Evolutionary conservation across 2,329 filamentous ascomycete genomes (phyloP).

Genomic region (Ambrosiella beaveri): DNA sequence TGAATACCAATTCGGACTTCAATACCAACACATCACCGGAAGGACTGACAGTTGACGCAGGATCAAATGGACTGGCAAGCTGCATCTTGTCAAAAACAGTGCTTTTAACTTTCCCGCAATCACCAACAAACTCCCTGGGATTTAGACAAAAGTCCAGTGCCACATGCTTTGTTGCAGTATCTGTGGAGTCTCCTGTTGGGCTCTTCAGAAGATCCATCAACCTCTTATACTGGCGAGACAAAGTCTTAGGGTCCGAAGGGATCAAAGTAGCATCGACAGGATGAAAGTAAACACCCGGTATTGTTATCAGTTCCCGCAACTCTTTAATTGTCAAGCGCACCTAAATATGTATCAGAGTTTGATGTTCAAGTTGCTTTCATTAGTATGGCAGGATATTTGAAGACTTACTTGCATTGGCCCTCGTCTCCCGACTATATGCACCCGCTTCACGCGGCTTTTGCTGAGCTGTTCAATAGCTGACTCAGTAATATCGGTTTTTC

Average conservation of each 20-base stretch:
- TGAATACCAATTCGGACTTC: constrained; percentile 59
- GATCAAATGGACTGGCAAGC: constrained; percentile 38
- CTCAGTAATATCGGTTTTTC: constrained; percentile 76
- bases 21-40: constrained; percentile 36
- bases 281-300: constrained; percentile 54
- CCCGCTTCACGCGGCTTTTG: constrained; percentile 56
- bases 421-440: constrained; percentile 75
- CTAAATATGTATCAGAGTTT: constrained; percentile 23
- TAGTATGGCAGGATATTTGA: too few species aligned
- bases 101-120: constrained; percentile 36
- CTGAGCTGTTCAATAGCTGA: constrained; percentile 59
- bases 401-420: constrained; percentile 58
- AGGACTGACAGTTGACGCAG: constrained; percentile 28
- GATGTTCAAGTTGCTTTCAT: constrained; percentile 17
- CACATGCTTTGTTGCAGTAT: constrained; percentile 50
- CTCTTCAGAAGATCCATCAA: constrained; percentile 61
- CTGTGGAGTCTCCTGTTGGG: constrained; percentile 35
- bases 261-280: constrained; percentile 49
- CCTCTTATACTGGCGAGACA: constrained; percentile 60
- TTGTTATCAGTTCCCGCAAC: constrained; percentile 67
- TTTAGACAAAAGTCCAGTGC: constrained; percentile 73
- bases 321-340: constrained; percentile 95
- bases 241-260: constrained; percentile 46
- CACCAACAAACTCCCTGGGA: constrained; percentile 49
- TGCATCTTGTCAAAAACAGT: constrained; percentile 50